Evolutionary conservation across 495 filamentous ascomycete species (phyloP).

Genomic region (Baudoinia panamericana): DNA sequence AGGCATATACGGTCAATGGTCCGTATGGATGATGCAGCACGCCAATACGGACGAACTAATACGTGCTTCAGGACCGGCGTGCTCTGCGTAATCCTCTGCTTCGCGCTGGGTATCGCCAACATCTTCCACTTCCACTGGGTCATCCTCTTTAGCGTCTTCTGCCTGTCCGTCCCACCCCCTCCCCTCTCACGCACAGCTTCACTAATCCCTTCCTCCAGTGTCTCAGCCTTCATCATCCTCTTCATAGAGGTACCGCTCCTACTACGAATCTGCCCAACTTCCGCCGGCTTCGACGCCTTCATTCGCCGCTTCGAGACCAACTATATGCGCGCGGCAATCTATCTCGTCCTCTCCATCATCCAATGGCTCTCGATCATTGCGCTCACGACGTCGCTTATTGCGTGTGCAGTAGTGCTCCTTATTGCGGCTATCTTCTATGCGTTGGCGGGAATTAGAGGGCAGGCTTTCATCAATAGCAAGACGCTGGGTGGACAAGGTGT

Average conservation of each 20-base stretch:
- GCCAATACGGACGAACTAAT: neutral
- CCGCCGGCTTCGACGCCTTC: slow-evolving; percentile 70
- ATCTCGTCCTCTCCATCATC: slow-evolving; percentile 61
- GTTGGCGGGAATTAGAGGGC: slow-evolving; percentile 73
- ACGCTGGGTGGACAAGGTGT: slow-evolving; percentile 88
- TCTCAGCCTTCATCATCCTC: slow-evolving; percentile 72
- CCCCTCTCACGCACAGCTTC: too few species aligned
- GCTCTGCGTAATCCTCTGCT: slow-evolving; percentile 84
- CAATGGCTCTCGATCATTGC: slow-evolving; percentile 68
- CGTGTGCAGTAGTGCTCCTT: slow-evolving; percentile 68
- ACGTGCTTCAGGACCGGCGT: slow-evolving; percentile 69
- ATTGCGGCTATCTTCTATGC: slow-evolving; percentile 71
- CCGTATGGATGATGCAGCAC: slow-evolving; percentile 27
- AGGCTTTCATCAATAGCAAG: slow-evolving; percentile 93
- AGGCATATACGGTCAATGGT: slow-evolving; percentile 99
- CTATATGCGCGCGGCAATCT: slow-evolving; percentile 93
- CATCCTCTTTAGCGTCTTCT: slow-evolving; percentile 71
- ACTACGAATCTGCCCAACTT: slow-evolving; percentile 95
- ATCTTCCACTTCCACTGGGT: slow-evolving; percentile 56
- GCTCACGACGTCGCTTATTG: slow-evolving; percentile 57
- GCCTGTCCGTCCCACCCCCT: slow-evolving; percentile 39
- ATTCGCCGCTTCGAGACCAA: slow-evolving; percentile 89
- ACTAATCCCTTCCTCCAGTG: slow-evolving; percentile 34
- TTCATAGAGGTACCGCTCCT: slow-evolving; percentile 96
- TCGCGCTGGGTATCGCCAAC: slow-evolving; percentile 89